Evolutionary conservation across 352 stramenopile species (phyloP).

Genomic region (Globisporangium irregulare): DNA sequence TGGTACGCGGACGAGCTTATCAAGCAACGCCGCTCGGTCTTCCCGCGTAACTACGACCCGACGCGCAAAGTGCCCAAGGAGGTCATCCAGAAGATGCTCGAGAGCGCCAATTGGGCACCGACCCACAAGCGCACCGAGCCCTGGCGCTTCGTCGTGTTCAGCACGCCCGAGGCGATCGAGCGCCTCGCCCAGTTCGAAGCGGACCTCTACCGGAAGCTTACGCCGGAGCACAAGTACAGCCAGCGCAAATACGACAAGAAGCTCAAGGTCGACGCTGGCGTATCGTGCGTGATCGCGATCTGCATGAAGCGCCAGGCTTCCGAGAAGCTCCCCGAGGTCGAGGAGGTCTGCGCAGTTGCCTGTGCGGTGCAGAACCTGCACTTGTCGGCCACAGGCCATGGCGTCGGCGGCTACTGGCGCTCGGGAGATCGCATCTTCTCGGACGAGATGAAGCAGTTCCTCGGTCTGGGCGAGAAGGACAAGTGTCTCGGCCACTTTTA

Average conservation of each 20-base stretch:
- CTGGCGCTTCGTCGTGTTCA: conserved; percentile 84
- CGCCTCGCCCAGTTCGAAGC: conserved; percentile 67
- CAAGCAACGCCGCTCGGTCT: conserved; percentile 71
- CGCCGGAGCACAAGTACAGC: conserved; percentile 67
- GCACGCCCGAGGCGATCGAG: conserved; percentile 41
- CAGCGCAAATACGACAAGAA: conserved; percentile 82
- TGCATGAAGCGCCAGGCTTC: conserved; percentile 86
- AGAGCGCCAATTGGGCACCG: conserved; percentile 79
- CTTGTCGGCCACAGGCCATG: conserved; percentile 56
- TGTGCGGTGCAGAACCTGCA: conserved; percentile 88
- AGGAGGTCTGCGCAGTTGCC: conserved; percentile 74
- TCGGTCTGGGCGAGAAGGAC: conserved; percentile 63
- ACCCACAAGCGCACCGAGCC: conserved; percentile 80
- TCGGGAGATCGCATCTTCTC: conserved; percentile 58
- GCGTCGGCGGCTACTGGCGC: conserved; percentile 80
- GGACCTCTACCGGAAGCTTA: conserved; percentile 62
- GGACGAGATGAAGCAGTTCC: conserved; percentile 80
- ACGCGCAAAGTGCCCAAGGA: conserved; percentile 45
- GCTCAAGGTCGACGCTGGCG: conserved; percentile 51
- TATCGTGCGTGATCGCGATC: conserved; percentile 80
- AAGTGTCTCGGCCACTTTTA: conserved; percentile 84
- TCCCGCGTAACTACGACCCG: conserved; percentile 66
- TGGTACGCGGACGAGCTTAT: conserved; percentile 78
- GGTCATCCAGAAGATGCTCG: conserved; percentile 74
- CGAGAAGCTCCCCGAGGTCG: conserved; percentile 75